phyloP scores from a whole-genome alignment of 805 yeast genomes.

The Tetrapisispora taiwanensis region DNA sequence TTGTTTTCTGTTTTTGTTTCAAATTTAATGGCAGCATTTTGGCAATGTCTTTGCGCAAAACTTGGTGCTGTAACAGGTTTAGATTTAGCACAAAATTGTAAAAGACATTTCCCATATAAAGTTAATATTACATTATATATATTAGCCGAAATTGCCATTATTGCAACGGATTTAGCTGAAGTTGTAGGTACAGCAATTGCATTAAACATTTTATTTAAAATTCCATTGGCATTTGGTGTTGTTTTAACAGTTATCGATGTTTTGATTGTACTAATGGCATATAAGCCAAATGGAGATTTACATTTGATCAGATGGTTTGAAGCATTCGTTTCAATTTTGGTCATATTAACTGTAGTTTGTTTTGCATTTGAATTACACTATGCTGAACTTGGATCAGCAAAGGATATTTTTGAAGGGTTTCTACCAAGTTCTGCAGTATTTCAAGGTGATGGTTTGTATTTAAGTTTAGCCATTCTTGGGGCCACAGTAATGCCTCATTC shows the following conservation, averaged over 20 bases:
- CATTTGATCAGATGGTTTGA: conserved; percentile 71
- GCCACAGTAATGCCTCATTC: conserved; percentile 96
- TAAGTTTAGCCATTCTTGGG: conserved; percentile 79
- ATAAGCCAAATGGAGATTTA: conserved; percentile 76
- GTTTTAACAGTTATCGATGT: conserved; percentile 80
- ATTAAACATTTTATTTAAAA: conserved; percentile 64
- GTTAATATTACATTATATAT: conserved; percentile 55
- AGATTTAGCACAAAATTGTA: conserved; percentile 82
- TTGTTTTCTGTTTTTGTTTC: conserved; percentile 71
- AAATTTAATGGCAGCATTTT: conserved; percentile 75
- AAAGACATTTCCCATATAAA: conserved; percentile 56
- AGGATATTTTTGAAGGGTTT: conserved; percentile 62
- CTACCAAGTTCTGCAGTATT: conserved; percentile 42
- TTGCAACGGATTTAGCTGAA: conserved; percentile 94
- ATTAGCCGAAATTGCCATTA: conserved; percentile 81
- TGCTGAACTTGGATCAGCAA: conserved; percentile 45
- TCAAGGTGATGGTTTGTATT: conserved; percentile 55
- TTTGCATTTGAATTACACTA: conserved; percentile 69
- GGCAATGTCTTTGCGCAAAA: conserved; percentile 77
- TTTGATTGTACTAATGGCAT: conserved; percentile 73
- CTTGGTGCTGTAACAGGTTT: conserved; percentile 91
- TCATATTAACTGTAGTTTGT: conserved; percentile 74
- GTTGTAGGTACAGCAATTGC: conserved; percentile 97
- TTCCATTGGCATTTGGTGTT: conserved; percentile 80
- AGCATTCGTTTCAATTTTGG: conserved; percentile 65